phyloP scores from a whole-genome alignment of 108 stramenopile species.

The Cafeteria roenbergensis region DNA sequence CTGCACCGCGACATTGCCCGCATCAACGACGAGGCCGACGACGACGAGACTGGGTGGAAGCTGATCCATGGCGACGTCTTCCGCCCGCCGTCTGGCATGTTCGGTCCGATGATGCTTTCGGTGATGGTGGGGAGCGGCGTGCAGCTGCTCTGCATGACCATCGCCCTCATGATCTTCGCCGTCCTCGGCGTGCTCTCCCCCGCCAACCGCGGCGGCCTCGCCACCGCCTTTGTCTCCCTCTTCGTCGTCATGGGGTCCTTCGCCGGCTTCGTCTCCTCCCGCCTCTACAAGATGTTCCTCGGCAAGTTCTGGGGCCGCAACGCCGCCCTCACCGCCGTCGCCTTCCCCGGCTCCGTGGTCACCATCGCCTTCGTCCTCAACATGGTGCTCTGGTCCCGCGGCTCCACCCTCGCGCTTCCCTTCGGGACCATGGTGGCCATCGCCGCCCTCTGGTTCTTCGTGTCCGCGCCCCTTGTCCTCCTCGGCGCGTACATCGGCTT shows the following conservation, averaged over 20 bases:
- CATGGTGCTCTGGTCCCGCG: slow-evolving; percentile 59
- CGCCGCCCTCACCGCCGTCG: slow-evolving; percentile 64
- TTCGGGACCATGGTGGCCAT: slow-evolving; percentile 71
- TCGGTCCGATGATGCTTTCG: slow-evolving; percentile 57
- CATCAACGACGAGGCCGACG: slow-evolving; percentile 95
- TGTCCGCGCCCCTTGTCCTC: slow-evolving; percentile 81
- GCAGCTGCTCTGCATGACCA: slow-evolving; percentile 66
- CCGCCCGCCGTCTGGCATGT: slow-evolving; percentile 63
- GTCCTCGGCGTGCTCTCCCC: slow-evolving; percentile 83
- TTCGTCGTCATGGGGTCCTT: slow-evolving; percentile 83
- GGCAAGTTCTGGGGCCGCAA: slow-evolving; percentile 72
- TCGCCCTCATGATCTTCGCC: slow-evolving; percentile 77
- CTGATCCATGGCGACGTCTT: slow-evolving; percentile 92
- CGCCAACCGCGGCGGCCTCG: slow-evolving; percentile 79
- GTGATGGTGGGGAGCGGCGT: slow-evolving; percentile 77
- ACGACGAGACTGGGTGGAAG: slow-evolving; percentile 97
- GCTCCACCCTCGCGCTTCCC: slow-evolving; percentile 77
- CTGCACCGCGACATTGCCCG: slow-evolving; percentile 82
- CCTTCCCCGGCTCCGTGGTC: slow-evolving; percentile 64
- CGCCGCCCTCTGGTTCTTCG: slow-evolving; percentile 69
- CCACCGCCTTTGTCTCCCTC: slow-evolving; percentile 86
- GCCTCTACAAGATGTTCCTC: slow-evolving; percentile 93
- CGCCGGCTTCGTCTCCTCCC: slow-evolving; percentile 75
- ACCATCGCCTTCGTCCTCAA: slow-evolving; percentile 65
- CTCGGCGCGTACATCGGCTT: slow-evolving; percentile 86